These are phyloP conservation scores for Eruca vesicaria DNA, from an alignment of 441 rosid genomes.

Conservation along the genomic window DNA sequence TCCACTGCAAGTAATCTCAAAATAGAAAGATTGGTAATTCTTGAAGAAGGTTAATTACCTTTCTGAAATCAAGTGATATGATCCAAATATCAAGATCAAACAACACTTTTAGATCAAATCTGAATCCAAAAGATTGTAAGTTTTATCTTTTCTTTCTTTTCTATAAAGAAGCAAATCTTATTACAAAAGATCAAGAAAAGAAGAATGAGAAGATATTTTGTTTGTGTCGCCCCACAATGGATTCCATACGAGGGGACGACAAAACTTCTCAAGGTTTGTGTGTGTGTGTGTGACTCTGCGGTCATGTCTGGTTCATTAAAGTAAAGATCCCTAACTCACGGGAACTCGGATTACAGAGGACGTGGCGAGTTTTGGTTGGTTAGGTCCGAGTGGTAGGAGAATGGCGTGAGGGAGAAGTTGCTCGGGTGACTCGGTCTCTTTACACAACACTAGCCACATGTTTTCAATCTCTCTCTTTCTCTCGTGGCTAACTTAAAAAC, in stretches of 20 bases:
- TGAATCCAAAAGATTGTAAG: not conserved
- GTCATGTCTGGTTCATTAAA: slow-evolving; percentile 33
- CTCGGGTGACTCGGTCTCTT: slow-evolving; percentile 37
- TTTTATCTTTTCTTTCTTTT: not conserved
- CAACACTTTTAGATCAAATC: slow-evolving; percentile 5
- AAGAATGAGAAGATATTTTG: slow-evolving; percentile 12
- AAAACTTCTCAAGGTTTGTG: slow-evolving; percentile 10
- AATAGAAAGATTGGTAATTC: slow-evolving; percentile 7
- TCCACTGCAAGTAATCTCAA: slow-evolving; percentile 15
- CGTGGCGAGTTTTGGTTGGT: slow-evolving; percentile 29
- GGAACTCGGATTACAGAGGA: slow-evolving; percentile 29
- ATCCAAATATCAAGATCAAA: not conserved
- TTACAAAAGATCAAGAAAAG: slow-evolving; percentile 1
- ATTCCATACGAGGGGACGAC: slow-evolving; percentile 38
- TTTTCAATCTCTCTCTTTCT: slow-evolving; percentile 5
- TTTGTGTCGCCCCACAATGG: slow-evolving; percentile 37
- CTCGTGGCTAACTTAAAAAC: slow-evolving; percentile 18
- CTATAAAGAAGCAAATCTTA: not conserved
- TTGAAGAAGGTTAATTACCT: slow-evolving; percentile 1
- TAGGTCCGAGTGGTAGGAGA: slow-evolving; percentile 28
- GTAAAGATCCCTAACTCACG: slow-evolving; percentile 36
- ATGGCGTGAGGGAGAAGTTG: slow-evolving; percentile 21
- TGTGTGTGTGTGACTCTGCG: slow-evolving; percentile 20
- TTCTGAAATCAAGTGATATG: not conserved
- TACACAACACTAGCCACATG: slow-evolving; percentile 32